Percentiles rank a stretch among this genome's conserved stretches.
These are phyloP conservation scores for Tympanopsis confertula DNA, from an alignment of 2,329 filamentous ascomycete genomes.

Conservation along the genomic window DNA sequence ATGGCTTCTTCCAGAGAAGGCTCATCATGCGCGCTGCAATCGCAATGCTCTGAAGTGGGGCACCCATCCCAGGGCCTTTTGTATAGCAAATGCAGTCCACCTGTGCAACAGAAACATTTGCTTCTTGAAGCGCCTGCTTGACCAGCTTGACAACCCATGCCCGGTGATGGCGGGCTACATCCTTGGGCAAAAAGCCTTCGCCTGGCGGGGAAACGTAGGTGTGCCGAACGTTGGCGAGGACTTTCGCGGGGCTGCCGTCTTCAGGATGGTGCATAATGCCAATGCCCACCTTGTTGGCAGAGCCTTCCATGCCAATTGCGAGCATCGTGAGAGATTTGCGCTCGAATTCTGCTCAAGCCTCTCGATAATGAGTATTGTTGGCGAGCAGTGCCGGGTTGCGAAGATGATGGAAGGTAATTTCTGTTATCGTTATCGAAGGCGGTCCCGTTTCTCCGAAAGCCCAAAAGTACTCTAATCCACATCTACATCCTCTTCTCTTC, in stretches of 20 bases:
- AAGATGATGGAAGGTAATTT: too few relatives aligned
- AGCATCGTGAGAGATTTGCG: too few relatives aligned
- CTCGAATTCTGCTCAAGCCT: too few relatives aligned
- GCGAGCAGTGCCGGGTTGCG: too few relatives aligned
- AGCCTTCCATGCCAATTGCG: conserved; percentile 66
- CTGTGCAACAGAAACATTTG: conserved; percentile 45
- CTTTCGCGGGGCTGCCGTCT: conserved; percentile 26
- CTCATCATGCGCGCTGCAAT: conserved; percentile 72
- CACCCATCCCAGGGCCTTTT: conserved; percentile 91
- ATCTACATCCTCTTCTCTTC: too few relatives aligned
- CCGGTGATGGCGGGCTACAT: conserved; percentile 87
- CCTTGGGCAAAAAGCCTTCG: conserved; percentile 89
- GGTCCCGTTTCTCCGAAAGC: too few relatives aligned
- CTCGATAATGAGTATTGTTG: too few relatives aligned
- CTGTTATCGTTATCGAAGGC: too few relatives aligned
- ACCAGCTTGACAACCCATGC: conserved; percentile 73
- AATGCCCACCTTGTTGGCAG: conserved; percentile 93
- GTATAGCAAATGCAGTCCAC: conserved; percentile 94
- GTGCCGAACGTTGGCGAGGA: conserved; percentile 89
- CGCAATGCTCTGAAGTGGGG: conserved; percentile 76
- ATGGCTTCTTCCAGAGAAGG: conserved; percentile 74
- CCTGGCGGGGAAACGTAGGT: conserved; percentile 88
- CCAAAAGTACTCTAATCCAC: too few relatives aligned
- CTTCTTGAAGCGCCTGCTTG: conserved; percentile 64
- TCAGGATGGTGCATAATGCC: conserved; percentile 74